Evolutionary conservation across 257 asterid genomes (phyloP).

Genomic region (Solanum habrochaites): DNA sequence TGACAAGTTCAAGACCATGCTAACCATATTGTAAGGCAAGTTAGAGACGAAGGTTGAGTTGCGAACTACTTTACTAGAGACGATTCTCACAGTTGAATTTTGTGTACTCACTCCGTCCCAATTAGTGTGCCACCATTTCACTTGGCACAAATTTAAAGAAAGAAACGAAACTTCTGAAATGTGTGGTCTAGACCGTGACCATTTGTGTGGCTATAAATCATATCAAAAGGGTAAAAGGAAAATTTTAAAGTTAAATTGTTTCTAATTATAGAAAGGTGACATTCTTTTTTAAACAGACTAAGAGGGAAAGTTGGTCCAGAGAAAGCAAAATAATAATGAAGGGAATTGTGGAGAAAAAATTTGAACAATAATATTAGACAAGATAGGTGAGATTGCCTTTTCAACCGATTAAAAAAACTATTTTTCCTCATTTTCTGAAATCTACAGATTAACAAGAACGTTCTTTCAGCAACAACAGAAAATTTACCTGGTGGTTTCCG

Average conservation of each 20-base stretch:
- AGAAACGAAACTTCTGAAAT: neutral
- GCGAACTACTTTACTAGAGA: neutral
- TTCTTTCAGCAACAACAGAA: slow-evolving; percentile 1
- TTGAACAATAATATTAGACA: neutral
- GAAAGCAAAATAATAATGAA: neutral
- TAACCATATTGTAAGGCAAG: neutral
- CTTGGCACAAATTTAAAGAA: neutral
- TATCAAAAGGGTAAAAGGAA: neutral
- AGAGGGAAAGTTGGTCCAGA: neutral
- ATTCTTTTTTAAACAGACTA: neutral
- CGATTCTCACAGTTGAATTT: neutral
- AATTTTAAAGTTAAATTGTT: neutral
- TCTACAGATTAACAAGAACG: neutral
- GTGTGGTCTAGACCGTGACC: neutral
- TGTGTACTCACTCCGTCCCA: neutral
- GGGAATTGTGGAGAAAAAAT: neutral
- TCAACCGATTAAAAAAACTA: neutral
- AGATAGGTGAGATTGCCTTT: neutral
- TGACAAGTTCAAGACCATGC: neutral
- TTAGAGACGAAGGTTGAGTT: neutral
- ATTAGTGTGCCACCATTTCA: neutral
- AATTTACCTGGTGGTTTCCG: slow-evolving; percentile 69
- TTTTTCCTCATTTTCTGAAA: neutral
- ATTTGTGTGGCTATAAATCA: neutral
- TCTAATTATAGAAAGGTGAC: neutral